A percentile compares a stretch with the other conserved stretches of the same genome.
Evolutionary conservation across 2,329 filamentous ascomycete genomes (phyloP).

Genomic region (Coniochaeta sp.): DNA sequence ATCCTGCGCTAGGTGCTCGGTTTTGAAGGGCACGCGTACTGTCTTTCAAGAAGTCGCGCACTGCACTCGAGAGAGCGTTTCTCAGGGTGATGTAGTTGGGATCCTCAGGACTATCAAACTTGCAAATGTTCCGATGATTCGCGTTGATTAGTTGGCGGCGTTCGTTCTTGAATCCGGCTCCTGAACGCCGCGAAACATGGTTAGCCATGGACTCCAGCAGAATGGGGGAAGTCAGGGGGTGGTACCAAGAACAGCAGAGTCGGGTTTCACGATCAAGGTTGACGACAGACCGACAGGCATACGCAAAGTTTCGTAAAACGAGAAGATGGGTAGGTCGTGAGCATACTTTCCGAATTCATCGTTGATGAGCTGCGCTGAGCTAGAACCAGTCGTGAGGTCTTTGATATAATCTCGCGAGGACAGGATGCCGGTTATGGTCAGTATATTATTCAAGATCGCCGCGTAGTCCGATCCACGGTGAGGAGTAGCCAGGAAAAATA

Average conservation of each 20-base stretch:
- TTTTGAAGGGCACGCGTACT: conserved; percentile 6
- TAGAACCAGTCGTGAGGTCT: conserved; percentile 16
- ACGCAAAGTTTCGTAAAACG: conserved; percentile 25
- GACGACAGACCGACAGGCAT: conserved; percentile 15
- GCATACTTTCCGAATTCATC: conserved; percentile 21
- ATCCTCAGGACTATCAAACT: conserved; percentile 19
- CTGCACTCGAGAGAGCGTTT: conserved; percentile 14
- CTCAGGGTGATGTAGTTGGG: conserved; percentile 17
- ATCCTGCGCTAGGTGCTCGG: not conserved
- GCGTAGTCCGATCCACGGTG: conserved; percentile 24
- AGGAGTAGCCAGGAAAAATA: conserved; percentile 28
- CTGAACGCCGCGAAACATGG: not conserved
- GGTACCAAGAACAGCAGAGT: conserved; percentile 23
- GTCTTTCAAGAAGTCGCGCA: conserved; percentile 11
- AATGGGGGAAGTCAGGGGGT: not conserved
- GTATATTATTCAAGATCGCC: conserved; percentile 16
- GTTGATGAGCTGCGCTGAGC: conserved; percentile 20
- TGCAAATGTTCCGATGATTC: conserved; percentile 23
- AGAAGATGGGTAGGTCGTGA: conserved; percentile 19
- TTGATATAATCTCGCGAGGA: conserved; percentile 15
- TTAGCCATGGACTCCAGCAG: not conserved
- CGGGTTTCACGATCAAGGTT: conserved; percentile 21
- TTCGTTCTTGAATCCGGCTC: conserved; percentile 15
- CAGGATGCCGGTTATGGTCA: conserved; percentile 11
- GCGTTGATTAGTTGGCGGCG: conserved; percentile 17